phyloP scores from a whole-genome alignment of 768 basidiomycete species.

The Chalciporus piperatus region DNA sequence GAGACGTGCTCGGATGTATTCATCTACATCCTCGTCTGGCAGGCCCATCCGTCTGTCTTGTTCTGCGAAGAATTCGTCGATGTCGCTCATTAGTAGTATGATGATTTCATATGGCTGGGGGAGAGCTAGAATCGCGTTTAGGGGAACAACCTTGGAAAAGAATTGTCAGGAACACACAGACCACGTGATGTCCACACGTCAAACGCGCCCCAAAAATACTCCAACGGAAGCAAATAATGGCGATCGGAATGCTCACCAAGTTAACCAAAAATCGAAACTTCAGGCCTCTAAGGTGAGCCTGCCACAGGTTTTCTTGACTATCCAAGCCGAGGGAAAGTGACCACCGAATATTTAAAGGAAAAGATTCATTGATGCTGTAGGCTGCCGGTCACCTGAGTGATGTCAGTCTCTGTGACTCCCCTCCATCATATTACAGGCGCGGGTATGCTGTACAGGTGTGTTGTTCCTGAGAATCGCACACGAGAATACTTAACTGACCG shows the following conservation, averaged over 20 bases:
- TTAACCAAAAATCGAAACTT: not conserved
- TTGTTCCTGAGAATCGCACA: constrained; percentile 20
- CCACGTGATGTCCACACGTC: constrained; percentile 17
- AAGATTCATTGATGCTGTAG: too few relatives aligned
- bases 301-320: not conserved
- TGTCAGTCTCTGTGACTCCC: too few relatives aligned
- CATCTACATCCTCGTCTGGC: constrained; percentile 50
- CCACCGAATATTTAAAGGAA: too few relatives aligned
- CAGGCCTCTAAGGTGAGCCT: not conserved
- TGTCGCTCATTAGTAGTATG: constrained; percentile 26
- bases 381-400: too few relatives aligned
- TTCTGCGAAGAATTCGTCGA: constrained; percentile 51
- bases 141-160: constrained; percentile 2
- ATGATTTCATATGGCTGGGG: not conserved
- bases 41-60: constrained; percentile 53
- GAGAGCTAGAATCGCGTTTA: not conserved
- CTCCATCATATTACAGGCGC: too few relatives aligned
- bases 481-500: not conserved
- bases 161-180: not conserved
- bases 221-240: constrained; percentile 8
- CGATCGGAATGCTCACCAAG: not conserved
- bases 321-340: not conserved
- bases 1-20: constrained; percentile 40
- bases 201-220: not conserved
- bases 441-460: constrained; percentile 1